Base-by-base conservation (phyloP, 306 rosid genomes). In the Cucurbita maxima region DNA sequence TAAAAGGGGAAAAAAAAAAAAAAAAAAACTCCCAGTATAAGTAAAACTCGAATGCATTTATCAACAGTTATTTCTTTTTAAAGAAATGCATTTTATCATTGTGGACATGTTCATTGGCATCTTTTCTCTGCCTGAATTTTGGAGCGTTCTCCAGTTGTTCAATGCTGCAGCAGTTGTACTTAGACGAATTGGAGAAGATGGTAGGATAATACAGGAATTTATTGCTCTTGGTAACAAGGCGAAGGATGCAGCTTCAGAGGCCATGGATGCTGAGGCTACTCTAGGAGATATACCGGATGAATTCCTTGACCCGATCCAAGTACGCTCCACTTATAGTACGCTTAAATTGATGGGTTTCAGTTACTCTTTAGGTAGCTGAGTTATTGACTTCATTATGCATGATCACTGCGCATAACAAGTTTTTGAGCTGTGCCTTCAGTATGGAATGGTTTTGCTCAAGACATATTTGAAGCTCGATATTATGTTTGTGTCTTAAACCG, bases 211-310 rank as follows among this genome's bases (percentile, higher is more conserved):
- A 79, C 91, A 83, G 57, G 96, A 88, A 72, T 95, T 95, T 78
- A 25, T 79, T 61, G 90, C 87, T 79, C 96, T 95, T 25, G 96
- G 99, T 80, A 83, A 81, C 73, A 95, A 91, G 83, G 97, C 97
- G 63, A 86, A 88, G 78, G 82, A 87, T 58, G 97, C 99, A 54
- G 99, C 99, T 74, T 83, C 97, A 9, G 97, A 89, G 81, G 97
- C 97, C 73, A 84, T 88, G 96, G 99, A 91, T 54, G 59, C 92
- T 8, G 99, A 95, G 88, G 99, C 96, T 81, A 70, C 80, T 77
- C 87, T 95, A 5, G 99, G 99, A 57, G 99, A 95, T 69, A 95
- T 95, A 81, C 99, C 99, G n/a, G 99, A 95, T 10, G 99, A 95
- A 83, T 95, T 88, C 89, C 99, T 95, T 3, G 99, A 95, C 80